Percentiles rank a stretch among this genome's conserved stretches.
These are phyloP conservation scores for Pseudonitzschia delicatissima DNA, from an alignment of 108 stramenopile genomes.

Conservation along the genomic window DNA sequence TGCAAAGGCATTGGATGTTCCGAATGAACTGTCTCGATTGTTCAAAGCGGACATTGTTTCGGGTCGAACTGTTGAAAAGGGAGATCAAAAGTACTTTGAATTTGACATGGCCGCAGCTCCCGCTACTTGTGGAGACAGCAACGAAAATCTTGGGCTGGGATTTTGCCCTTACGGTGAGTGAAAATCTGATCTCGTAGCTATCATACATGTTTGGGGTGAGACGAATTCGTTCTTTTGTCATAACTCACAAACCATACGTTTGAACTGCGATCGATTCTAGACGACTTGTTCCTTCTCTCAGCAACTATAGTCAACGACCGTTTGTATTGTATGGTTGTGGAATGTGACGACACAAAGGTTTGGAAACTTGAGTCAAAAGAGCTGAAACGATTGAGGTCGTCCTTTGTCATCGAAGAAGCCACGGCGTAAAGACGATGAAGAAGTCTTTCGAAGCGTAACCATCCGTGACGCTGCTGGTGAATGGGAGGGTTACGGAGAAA, in stretches of 20 bases:
- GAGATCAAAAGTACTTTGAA: slow-evolving; percentile 63
- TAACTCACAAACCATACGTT: too few relatives aligned
- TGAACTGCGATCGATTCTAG: too few relatives aligned
- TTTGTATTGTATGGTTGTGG: slow-evolving; percentile 58
- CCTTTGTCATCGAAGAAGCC: slow-evolving; percentile 50
- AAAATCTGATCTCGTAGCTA: too few relatives aligned
- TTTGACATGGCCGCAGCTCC: slow-evolving; percentile 79
- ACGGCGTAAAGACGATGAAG: background rate
- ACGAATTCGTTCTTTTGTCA: too few relatives aligned
- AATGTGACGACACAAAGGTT: slow-evolving; percentile 52
- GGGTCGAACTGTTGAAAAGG: slow-evolving; percentile 41
- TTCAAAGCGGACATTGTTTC: slow-evolving; percentile 67
- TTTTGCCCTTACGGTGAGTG: slow-evolving; percentile 69
- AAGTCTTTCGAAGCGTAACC: too few relatives aligned
- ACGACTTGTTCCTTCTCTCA: slow-evolving; percentile 56
- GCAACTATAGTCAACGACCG: slow-evolving; percentile 59
- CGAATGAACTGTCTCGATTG: slow-evolving; percentile 43
- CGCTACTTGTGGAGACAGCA: slow-evolving; percentile 43
- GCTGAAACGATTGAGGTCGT: slow-evolving; percentile 63
- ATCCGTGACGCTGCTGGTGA: too few relatives aligned
- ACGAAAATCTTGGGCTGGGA: slow-evolving; percentile 73
- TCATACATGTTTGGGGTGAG: too few relatives aligned
- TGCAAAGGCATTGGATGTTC: slow-evolving; percentile 59
- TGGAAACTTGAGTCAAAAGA: slow-evolving; percentile 77
- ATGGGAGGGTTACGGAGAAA: too few relatives aligned